phyloP scores from a whole-genome alignment of 176 grass and related monocot species.

The Echinochloa phyllopogon region DNA sequence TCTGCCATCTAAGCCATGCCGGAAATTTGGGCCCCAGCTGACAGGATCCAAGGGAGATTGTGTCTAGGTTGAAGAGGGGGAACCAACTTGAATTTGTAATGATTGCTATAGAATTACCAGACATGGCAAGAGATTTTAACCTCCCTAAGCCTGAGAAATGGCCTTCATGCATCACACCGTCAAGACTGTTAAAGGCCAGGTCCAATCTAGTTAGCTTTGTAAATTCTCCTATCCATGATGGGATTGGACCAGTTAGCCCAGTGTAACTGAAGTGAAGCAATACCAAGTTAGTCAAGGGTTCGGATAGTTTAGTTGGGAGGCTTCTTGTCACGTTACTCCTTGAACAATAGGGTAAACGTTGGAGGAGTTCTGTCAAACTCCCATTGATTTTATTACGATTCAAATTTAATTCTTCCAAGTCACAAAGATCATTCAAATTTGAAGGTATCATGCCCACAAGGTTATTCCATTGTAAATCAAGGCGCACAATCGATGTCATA shows the following conservation, averaged over 20 bases:
- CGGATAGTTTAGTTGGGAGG: background rate
- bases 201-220: background rate
- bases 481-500: background rate
- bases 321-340: conserved; percentile 14
- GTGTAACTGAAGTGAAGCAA: background rate
- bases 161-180: background rate
- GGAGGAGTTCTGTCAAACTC: conserved; percentile 11
- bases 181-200: background rate
- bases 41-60: background rate
- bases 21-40: conserved; percentile 12
- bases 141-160: conserved; percentile 13
- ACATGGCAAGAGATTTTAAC: rapidly evolving
- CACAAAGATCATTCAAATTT: background rate
- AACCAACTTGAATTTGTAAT: background rate
- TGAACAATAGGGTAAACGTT: conserved; percentile 1
- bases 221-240: conserved; percentile 3
- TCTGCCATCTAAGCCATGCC: conserved; percentile 22
- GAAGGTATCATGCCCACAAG: conserved; percentile 11
- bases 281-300: background rate
- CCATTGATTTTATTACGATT: rapidly evolving
- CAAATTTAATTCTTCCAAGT: background rate
- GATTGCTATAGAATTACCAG: conserved; percentile 1
- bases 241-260: conserved; percentile 3
- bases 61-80: background rate
- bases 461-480: background rate